A percentile compares a stretch with the other conserved stretches of the same genome.
Evolutionary conservation across 306 rosid species (phyloP).

Genomic region (Dalbergia oliveri): DNA sequence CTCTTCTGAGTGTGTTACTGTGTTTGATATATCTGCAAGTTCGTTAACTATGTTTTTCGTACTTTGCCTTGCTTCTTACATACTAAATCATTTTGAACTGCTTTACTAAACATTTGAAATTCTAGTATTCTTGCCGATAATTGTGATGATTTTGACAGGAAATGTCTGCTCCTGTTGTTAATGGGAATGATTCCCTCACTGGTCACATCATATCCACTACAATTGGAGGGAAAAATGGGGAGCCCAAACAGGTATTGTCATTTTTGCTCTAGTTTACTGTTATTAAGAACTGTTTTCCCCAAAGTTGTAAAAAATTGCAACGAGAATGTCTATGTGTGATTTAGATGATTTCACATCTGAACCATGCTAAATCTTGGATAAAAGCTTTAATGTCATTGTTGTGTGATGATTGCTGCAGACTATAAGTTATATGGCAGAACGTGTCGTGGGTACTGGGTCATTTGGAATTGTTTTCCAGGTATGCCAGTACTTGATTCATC

Average conservation of each 20-base stretch:
- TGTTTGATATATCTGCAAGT: conserved; percentile 12
- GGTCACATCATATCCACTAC: conserved; percentile 91
- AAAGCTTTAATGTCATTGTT: conserved; percentile 44
- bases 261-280: background rate
- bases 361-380: background rate
- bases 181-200: conserved; percentile 75
- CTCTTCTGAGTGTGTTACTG: conserved; percentile 5
- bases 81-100: background rate
- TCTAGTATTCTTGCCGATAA: conserved; percentile 1
- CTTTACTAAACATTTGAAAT: conserved; percentile 21
- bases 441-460: conserved; percentile 83
- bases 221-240: conserved; percentile 86
- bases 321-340: background rate
- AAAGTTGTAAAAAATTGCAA: background rate
- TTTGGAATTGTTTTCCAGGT: conserved; percentile 92
- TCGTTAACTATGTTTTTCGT: background rate
- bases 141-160: conserved; percentile 60
- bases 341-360: conserved; percentile 3
- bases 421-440: conserved; percentile 85
- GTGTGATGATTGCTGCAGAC: conserved; percentile 60
- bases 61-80: conserved; percentile 1
- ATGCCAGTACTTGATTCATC: background rate
- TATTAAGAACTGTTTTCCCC: background rate
- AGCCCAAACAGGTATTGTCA: conserved; percentile 75
- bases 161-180: conserved; percentile 66